Evolutionary conservation across 1,139 yeast species (phyloP).

Genomic region (Pichia inconspicua): DNA sequence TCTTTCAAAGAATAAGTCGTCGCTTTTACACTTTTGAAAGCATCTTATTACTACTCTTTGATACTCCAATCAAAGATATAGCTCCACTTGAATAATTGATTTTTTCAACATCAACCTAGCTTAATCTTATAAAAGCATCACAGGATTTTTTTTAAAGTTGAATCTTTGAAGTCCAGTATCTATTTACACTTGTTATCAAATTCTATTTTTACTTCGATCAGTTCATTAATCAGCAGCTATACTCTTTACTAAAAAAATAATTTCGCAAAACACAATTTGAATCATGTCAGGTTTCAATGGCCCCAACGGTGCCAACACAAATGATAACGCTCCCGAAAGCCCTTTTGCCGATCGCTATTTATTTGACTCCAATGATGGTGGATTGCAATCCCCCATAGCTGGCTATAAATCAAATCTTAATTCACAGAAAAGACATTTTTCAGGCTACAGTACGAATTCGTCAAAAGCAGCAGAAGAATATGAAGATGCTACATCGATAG

Average conservation of each 20-base stretch:
- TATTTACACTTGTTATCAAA: too few relatives aligned
- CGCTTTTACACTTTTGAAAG: too few relatives aligned
- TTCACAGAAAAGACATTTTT: slow-evolving; percentile 12
- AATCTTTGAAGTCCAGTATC: too few relatives aligned
- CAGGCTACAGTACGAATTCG: slow-evolving; percentile 16
- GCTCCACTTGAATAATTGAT: too few relatives aligned
- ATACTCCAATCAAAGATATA: too few relatives aligned
- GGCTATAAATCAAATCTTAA: slow-evolving; percentile 13
- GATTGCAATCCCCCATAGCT: slow-evolving; percentile 12
- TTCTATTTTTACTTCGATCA: background rate
- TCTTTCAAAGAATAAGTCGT: background rate
- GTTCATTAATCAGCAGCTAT: background rate
- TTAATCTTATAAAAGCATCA: too few relatives aligned
- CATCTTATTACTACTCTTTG: too few relatives aligned
- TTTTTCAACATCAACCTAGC: too few relatives aligned
- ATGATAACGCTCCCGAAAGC: slow-evolving; percentile 10
- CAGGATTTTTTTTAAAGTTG: too few relatives aligned
- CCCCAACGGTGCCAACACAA: background rate
- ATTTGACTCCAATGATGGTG: slow-evolving; percentile 13
- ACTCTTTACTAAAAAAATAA: background rate
- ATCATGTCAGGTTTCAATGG: slow-evolving; percentile 4
- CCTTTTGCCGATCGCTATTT: slow-evolving; percentile 26
- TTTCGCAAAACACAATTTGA: background rate
- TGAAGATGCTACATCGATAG: slow-evolving; percentile 20
- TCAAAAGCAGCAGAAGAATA: slow-evolving; percentile 12